Base-by-base conservation (phyloP, 2,329 filamentous ascomycete species). In the Pseudohalonectria lignicola region DNA sequence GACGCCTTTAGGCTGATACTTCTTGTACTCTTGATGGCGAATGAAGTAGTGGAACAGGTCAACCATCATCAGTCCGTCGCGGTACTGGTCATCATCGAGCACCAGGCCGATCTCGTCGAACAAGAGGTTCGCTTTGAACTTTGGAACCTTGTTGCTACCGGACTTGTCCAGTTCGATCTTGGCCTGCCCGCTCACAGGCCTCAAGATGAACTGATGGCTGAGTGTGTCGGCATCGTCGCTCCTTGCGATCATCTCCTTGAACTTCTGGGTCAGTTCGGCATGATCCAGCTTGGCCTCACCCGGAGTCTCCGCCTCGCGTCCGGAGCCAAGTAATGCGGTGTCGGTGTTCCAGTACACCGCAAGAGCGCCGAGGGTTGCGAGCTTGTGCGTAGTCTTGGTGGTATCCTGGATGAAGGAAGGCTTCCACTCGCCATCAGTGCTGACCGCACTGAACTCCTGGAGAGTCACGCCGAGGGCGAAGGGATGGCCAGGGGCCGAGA, bases 331-430 rank as follows among this genome's bases (percentile, higher is more conserved):
- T 4, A 98, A 71, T 19, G 81, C 71, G 1, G 87, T 77, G 57
- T 99, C 90, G 1, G 92, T 98, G 57, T 98, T 93, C 92, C 93
- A 99, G 60, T 99, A 99, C 9, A 96, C 74, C 3, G 92, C 87
- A 36, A 99, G 64, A 5, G 88, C 86, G 23, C 86, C 86, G 13
- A 99, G 70, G 3, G 82, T 93, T 5, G 88, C 92, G 33, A 98
- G 71, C 62, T 99, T 99, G 65, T 98, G 86, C 17, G 88, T 95
- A 11, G 82, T 83, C 20, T 73, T 71, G 34, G 78, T 78, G 2
- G 84, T 83, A 47, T 90, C 84, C 57, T 95, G 86, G 49, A 98
- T 93, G 56, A 95, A 98, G 20, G 87, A 93, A 2, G 92, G 90
- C 44, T 83, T 82, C 93, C 93, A 99, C 50, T 94, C 76, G 33